phyloP scores from a whole-genome alignment of 2,329 filamentous ascomycete species.

The Cladosporium cucumerinum region DNA sequence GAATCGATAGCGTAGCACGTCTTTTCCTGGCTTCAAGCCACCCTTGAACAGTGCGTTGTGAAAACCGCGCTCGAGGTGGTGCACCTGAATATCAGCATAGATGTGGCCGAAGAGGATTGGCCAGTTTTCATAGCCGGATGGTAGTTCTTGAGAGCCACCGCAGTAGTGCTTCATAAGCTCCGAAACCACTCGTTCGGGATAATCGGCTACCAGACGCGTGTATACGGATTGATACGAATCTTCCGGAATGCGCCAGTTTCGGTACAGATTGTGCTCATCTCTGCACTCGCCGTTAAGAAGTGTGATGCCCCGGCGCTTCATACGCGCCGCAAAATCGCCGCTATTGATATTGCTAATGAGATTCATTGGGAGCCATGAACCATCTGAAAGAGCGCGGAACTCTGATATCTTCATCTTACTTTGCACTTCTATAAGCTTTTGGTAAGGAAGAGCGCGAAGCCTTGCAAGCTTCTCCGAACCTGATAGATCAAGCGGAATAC shows the following conservation, averaged over 20 bases:
- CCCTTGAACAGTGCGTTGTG: constrained; percentile 43
- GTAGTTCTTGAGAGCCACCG: constrained; percentile 36
- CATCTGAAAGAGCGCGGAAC: constrained; percentile 54
- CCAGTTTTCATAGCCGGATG: constrained; percentile 45
- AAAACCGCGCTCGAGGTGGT: constrained; percentile 52
- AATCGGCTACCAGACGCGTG: constrained; percentile 51
- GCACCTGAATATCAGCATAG: constrained; percentile 57
- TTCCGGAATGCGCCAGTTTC: constrained; percentile 48
- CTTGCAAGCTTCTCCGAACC: constrained; percentile 44
- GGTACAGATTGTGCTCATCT: constrained; percentile 54
- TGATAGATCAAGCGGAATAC: constrained; percentile 42
- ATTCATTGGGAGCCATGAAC: constrained; percentile 43
- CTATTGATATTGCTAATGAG: constrained; percentile 48
- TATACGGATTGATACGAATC: constrained; percentile 43
- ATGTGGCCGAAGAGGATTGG: constrained; percentile 51
- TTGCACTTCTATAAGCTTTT: constrained; percentile 43
- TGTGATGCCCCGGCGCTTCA: constrained; percentile 46
- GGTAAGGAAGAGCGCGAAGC: constrained; percentile 41
- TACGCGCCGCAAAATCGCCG: constrained; percentile 46
- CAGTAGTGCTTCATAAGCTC: constrained; percentile 47
- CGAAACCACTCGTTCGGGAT: constrained; percentile 44
- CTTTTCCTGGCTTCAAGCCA: constrained; percentile 40
- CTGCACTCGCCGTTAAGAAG: constrained; percentile 55
- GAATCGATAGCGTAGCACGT: constrained; percentile 53
- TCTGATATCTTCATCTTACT: constrained; percentile 48